These are phyloP conservation scores for Yamadazyma insecticola DNA, from an alignment of 805 yeast genomes.

Conservation along the genomic window DNA sequence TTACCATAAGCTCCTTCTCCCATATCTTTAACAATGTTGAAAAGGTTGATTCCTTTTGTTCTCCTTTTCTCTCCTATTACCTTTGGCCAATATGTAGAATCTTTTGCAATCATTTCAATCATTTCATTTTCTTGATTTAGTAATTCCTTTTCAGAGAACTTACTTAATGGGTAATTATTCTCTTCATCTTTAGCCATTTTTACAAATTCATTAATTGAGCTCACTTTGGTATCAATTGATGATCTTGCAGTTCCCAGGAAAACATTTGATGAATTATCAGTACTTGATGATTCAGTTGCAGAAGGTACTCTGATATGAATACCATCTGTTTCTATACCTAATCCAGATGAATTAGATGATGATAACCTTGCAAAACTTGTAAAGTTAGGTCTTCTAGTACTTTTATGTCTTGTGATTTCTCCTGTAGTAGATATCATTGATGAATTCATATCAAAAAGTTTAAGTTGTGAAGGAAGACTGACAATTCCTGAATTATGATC, in stretches of 20 bases:
- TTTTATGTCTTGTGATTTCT: conserved; percentile 28
- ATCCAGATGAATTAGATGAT: not conserved
- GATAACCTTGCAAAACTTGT: too few species aligned
- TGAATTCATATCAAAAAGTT: conserved; percentile 28
- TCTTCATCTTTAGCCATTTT: not conserved
- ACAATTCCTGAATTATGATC: conserved; percentile 6
- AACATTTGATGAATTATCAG: too few species aligned
- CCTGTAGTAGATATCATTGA: conserved; percentile 19
- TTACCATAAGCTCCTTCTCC: conserved; percentile 98
- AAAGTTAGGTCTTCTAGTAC: conserved; percentile 21
- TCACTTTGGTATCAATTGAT: too few species aligned
- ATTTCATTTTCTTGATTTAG: conserved; percentile 42
- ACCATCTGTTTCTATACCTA: too few species aligned
- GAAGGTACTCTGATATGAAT: too few species aligned
- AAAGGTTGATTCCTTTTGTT: conserved; percentile 67
- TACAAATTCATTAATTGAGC: conserved; percentile 3
- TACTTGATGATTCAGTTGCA: too few species aligned
- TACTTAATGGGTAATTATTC: not conserved
- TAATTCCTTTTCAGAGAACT: conserved; percentile 36
- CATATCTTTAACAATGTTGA: conserved; percentile 65
- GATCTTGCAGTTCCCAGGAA: too few species aligned
- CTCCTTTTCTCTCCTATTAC: conserved; percentile 64
- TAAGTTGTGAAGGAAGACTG: conserved; percentile 54
- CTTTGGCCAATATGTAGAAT: conserved; percentile 44
- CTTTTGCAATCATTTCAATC: conserved; percentile 29